Percentiles rank a stretch among this genome's conserved stretches.
Conservation (phyloP, 345 rosid species). For the Streptanthus diversifolius region DNA sequence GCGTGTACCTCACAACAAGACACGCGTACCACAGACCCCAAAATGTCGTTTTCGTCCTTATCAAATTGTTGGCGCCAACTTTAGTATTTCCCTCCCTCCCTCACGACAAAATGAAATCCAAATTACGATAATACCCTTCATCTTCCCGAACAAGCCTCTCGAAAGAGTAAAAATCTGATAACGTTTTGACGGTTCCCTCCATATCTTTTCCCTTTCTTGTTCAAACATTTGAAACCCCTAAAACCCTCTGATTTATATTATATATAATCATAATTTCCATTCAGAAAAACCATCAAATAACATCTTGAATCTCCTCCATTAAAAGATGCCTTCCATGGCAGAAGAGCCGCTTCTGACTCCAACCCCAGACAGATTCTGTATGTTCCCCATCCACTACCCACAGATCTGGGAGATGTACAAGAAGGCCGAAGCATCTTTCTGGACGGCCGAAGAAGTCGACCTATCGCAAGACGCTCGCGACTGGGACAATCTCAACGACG, state of each 20-base stretch:
- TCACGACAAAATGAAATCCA: not conserved
- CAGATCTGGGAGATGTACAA: conserved; percentile 98
- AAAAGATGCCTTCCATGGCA: conserved; percentile 66
- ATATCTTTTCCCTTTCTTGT: conserved; percentile 6
- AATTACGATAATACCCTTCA: conserved; percentile 22
- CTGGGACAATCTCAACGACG: conserved; percentile 73
- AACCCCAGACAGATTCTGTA: conserved; percentile 78
- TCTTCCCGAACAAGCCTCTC: conserved; percentile 37
- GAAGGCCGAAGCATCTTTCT: conserved; percentile 94
- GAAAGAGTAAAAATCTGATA: conserved; percentile 5
- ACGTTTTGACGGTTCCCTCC: conserved; percentile 28
- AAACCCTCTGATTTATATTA: conserved; percentile 21
- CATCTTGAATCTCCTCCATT: not conserved
- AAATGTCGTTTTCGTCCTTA: not conserved
- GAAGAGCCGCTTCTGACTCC: conserved; percentile 84
- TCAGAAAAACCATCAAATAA: not conserved
- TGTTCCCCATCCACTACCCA: conserved; percentile 92
- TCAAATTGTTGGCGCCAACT: conserved; percentile 17
- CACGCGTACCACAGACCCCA: not conserved
- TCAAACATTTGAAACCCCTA: conserved; percentile 15
- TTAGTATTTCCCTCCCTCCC: conserved; percentile 9
- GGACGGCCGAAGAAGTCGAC: conserved; percentile 99
- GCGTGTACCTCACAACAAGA: not conserved
- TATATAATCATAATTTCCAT: not conserved
- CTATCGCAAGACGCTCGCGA: conserved; percentile 71